phyloP scores from a whole-genome alignment of 768 basidiomycete genomes.

The Lactarius hatsudake region DNA sequence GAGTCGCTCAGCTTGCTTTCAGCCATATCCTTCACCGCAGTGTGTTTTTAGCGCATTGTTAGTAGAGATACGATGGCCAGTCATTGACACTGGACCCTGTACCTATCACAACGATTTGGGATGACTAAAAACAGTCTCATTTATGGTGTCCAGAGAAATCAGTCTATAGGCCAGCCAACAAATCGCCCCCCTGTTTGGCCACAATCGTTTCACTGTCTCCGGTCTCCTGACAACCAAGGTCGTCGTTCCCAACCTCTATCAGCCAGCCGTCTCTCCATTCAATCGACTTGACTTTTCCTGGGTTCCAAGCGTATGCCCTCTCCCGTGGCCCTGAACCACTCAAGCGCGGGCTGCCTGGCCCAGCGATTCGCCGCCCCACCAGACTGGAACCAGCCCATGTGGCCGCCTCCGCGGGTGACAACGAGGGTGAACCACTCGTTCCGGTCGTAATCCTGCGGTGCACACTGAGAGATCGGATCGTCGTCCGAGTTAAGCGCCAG shows the following conservation, averaged over 20 bases:
- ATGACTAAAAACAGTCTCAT: not conserved
- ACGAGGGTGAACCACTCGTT: constrained; percentile 57
- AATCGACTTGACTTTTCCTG: constrained; percentile 36
- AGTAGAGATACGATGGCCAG: not conserved
- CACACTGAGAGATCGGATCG: constrained; percentile 73
- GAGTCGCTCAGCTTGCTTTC: not conserved
- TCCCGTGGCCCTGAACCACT: constrained; percentile 66
- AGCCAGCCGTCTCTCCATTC: constrained; percentile 55
- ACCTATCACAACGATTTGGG: not conserved
- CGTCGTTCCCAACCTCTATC: constrained; percentile 51
- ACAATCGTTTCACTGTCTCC: constrained; percentile 43
- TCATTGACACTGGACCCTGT: not conserved
- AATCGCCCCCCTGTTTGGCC: not conserved
- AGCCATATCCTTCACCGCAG: not conserved
- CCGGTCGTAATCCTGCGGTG: constrained; percentile 55
- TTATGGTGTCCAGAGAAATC: not conserved
- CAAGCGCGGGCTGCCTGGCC: constrained; percentile 68
- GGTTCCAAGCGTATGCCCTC: constrained; percentile 47
- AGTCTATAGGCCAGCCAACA: constrained; percentile 27
- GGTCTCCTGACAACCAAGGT: constrained; percentile 58
- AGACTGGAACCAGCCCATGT: constrained; percentile 83
- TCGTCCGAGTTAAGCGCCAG: constrained; percentile 77
- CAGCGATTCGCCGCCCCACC: constrained; percentile 46
- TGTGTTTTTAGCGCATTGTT: not conserved
- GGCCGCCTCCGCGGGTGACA: constrained; percentile 73